Evolutionary conservation across 2,329 filamentous ascomycete genomes (phyloP).

Genomic region (Davidsoniella virescens): DNA sequence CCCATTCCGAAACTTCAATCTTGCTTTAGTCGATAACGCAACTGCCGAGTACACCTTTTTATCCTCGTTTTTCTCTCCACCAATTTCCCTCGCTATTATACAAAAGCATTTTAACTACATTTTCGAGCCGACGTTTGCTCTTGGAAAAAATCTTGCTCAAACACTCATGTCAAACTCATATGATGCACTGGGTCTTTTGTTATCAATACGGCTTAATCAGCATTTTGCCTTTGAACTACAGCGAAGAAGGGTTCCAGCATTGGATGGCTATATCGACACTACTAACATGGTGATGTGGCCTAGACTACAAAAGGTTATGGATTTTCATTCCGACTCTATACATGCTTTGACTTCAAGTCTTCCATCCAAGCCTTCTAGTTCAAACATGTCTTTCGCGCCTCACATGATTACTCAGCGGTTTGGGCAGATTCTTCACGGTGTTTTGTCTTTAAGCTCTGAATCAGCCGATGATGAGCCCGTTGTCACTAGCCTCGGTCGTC

Average conservation of each 20-base stretch:
- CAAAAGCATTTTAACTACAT: conserved; percentile 74
- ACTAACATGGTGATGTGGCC: conserved; percentile 96
- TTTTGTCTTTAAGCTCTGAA: conserved; percentile 70
- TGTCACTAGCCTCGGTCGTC: conserved; percentile 56
- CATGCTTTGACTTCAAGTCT: conserved; percentile 41
- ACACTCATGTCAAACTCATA: conserved; percentile 59
- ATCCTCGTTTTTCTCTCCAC: conserved; percentile 71
- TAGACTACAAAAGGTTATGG: conserved; percentile 85
- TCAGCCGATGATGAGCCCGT: conserved; percentile 91
- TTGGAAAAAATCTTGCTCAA: conserved; percentile 64
- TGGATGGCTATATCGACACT: conserved; percentile 83
- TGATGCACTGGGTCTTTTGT: conserved; percentile 70
- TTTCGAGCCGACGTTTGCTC: conserved; percentile 75
- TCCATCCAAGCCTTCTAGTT: conserved; percentile 28
- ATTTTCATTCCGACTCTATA: conserved; percentile 78
- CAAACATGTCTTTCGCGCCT: conserved; percentile 47
- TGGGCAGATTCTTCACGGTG: conserved; percentile 75
- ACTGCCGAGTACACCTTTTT: conserved; percentile 92
- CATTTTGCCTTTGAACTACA: conserved; percentile 90
- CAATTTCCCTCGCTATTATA: conserved; percentile 58
- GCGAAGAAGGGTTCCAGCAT: conserved; percentile 71
- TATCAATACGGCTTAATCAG: conserved; percentile 89
- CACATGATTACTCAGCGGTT: conserved; percentile 92
- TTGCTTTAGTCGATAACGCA: conserved; percentile 84
- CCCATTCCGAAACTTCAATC: conserved; percentile 86